Percentiles rank a stretch among this genome's conserved stretches.
phyloP scores from a whole-genome alignment of 345 rosid species.

The Aegle marmelos region DNA sequence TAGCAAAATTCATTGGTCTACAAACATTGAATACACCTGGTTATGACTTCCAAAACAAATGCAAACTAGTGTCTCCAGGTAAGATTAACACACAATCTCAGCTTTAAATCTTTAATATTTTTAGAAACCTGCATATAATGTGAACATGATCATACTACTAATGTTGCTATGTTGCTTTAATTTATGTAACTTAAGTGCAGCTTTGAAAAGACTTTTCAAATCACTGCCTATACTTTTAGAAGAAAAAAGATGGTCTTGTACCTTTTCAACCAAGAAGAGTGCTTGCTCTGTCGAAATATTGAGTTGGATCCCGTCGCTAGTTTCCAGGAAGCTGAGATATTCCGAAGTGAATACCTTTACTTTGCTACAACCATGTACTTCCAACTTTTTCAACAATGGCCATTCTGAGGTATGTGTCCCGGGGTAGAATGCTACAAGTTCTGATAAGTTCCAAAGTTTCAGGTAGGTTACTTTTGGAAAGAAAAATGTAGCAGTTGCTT shows the following conservation, averaged over 20 bases:
- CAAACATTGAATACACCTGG: background rate
- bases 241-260: background rate
- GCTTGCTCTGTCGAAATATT: background rate
- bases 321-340: background rate
- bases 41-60: background rate
- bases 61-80: background rate
- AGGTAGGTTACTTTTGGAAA: slow-evolving; percentile 19
- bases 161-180: background rate
- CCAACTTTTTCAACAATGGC: slow-evolving; percentile 10
- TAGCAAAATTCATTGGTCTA: background rate
- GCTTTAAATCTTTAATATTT: no score
- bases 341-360: background rate
- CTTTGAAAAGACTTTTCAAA: background rate
- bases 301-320: background rate
- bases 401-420: slow-evolving; percentile 9
- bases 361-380: background rate
- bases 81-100: background rate
- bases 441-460: background rate
- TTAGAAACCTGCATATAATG: background rate
- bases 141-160: background rate
- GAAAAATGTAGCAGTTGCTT: background rate
- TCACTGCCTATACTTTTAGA: background rate
- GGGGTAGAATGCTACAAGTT: slow-evolving; percentile 19
- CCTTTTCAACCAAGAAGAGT: background rate
- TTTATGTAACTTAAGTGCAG: background rate